Conservation (phyloP, 2,329 filamentous ascomycete species). For the Fonsecaea multimorphosa region DNA sequence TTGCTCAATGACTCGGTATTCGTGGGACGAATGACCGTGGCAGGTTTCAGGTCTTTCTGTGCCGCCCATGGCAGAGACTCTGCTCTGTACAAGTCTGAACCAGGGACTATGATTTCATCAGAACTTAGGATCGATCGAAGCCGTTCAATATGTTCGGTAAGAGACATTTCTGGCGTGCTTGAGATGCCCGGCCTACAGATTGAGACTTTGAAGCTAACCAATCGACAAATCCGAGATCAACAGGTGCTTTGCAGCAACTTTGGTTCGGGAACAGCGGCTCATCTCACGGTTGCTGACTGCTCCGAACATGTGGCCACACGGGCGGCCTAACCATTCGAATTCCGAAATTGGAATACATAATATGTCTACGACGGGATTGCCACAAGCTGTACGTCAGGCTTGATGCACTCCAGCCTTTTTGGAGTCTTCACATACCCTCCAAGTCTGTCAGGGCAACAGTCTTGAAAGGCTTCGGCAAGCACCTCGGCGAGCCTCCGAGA, state of each 20-base stretch:
- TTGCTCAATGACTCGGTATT: slow-evolving; percentile 13
- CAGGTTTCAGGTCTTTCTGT: slow-evolving; percentile 12
- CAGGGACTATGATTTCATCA: slow-evolving; percentile 2
- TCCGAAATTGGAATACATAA: neutral
- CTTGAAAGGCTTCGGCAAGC: neutral
- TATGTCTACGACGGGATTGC: neutral
- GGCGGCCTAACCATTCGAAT: neutral
- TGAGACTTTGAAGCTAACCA: neutral
- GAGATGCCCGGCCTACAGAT: neutral
- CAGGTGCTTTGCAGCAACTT: neutral
- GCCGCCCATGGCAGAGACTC: slow-evolving; percentile 11
- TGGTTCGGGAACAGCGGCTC: neutral
- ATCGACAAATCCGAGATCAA: neutral
- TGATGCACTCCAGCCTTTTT: neutral
- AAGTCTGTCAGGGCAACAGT: neutral
- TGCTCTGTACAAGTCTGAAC: slow-evolving; percentile 1
- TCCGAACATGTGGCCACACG: neutral
- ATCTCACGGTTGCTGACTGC: neutral
- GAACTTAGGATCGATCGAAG: slow-evolving; percentile 7
- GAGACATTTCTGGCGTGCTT: neutral
- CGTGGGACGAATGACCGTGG: slow-evolving; percentile 8
- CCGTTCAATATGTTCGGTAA: neutral
- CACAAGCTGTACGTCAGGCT: neutral
- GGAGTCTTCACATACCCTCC: neutral
- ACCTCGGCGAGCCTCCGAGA: neutral